Conservation (phyloP, 306 rosid genomes). For the Alnus glutinosa region DNA sequence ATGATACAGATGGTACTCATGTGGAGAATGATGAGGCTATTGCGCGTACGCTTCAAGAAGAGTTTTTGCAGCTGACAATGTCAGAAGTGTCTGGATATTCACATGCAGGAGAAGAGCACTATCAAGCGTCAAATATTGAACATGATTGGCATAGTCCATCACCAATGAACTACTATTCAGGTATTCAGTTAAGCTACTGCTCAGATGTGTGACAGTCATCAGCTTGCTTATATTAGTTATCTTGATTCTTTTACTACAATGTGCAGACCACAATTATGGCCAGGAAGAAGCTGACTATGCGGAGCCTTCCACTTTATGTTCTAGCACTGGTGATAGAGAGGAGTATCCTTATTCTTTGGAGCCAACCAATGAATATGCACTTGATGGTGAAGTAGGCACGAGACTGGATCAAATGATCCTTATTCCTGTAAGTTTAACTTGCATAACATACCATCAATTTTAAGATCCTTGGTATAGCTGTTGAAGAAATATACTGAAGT, state of each 20-base stretch:
- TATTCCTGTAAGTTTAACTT: slow-evolving; percentile 65
- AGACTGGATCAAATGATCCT: slow-evolving; percentile 63
- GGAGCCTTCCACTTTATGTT: slow-evolving; percentile 58
- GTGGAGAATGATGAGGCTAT: slow-evolving; percentile 81
- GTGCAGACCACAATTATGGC: slow-evolving; percentile 42
- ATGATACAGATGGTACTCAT: slow-evolving; percentile 45
- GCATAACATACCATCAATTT: neutral
- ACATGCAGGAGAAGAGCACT: slow-evolving; percentile 44
- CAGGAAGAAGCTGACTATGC: slow-evolving; percentile 38
- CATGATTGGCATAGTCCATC: slow-evolving; percentile 59
- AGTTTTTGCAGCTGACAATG: slow-evolving; percentile 55
- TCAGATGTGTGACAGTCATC: slow-evolving; percentile 5
- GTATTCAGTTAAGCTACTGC: slow-evolving; percentile 35
- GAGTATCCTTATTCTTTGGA: slow-evolving; percentile 36
- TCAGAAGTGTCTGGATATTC: slow-evolving; percentile 49
- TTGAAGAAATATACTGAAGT: slow-evolving; percentile 23
- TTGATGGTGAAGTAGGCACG: slow-evolving; percentile 61
- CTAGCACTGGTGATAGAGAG: slow-evolving; percentile 52
- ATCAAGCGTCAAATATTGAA: slow-evolving; percentile 42
- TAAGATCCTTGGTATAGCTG: slow-evolving; percentile 26
- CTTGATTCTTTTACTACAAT: slow-evolving; percentile 18
- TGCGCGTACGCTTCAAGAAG: slow-evolving; percentile 78
- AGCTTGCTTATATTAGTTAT: slow-evolving; percentile 19
- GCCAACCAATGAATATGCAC: slow-evolving; percentile 42
- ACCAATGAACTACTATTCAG: slow-evolving; percentile 50